Evolutionary conservation across 2,329 filamentous ascomycete genomes (phyloP).

Genomic region (Nemania sp.): DNA sequence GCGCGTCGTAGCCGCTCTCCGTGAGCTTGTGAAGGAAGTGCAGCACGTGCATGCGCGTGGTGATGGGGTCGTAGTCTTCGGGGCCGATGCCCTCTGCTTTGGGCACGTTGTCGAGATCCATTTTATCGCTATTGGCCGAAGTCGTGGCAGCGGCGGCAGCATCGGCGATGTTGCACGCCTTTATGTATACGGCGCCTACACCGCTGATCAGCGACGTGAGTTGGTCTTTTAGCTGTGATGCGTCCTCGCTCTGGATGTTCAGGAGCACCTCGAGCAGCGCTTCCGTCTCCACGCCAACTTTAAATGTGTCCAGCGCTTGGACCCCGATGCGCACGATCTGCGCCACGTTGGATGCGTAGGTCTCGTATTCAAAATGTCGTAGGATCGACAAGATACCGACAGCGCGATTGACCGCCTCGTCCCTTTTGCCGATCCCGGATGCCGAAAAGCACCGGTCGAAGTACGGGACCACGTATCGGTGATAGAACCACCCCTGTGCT

Average conservation of each 20-base stretch:
- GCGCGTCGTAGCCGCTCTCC: conserved; percentile 49
- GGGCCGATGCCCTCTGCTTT: conserved; percentile 11
- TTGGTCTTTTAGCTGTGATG: conserved; percentile 50
- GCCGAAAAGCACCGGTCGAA: conserved; percentile 47
- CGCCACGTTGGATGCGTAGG: conserved; percentile 56
- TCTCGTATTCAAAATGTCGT: conserved; percentile 52
- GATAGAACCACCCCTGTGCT: conserved; percentile 36
- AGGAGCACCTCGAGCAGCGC: conserved; percentile 54
- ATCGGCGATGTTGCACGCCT: conserved; percentile 31
- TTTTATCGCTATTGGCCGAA: background rate
- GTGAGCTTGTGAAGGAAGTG: conserved; percentile 54
- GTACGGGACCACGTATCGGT: conserved; percentile 39
- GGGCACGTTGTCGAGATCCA: background rate
- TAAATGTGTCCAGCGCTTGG: conserved; percentile 48
- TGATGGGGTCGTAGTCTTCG: conserved; percentile 24
- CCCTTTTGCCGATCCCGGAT: conserved; percentile 28
- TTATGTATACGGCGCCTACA: conserved; percentile 44
- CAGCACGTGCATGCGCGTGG: conserved; percentile 52
- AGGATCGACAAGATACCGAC: conserved; percentile 54
- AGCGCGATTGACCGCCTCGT: conserved; percentile 46
- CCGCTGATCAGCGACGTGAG: conserved; percentile 53
- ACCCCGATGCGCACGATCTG: conserved; percentile 54
- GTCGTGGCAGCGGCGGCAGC: conserved; percentile 20
- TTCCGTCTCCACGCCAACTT: conserved; percentile 48
- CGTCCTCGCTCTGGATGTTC: conserved; percentile 50